Base-by-base conservation (phyloP, 352 stramenopile genomes). In the Globisporangium uncinulatum region DNA sequence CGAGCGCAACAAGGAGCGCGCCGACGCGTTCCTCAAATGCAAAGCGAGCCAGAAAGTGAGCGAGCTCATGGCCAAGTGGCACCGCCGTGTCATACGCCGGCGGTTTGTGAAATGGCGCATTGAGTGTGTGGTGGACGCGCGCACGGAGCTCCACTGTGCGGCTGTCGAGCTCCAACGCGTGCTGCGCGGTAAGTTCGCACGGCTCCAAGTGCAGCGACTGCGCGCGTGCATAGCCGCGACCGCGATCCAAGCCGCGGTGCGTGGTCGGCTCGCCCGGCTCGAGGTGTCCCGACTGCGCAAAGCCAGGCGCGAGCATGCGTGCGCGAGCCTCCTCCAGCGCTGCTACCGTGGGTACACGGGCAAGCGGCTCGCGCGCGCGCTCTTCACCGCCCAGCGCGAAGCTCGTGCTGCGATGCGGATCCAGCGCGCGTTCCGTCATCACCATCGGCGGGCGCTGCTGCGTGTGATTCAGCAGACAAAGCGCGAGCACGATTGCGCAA, bases 1-100 rank as follows among this genome's bases (percentile, higher is more conserved):
- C 61, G 73, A 89, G 52, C 72, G 74, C 53, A 92, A 92, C 66
- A 91, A 94, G 45, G 47, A 82, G 29, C 80, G 87, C 13, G 85
- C 85, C 0, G 83, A 89, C 49, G 66, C 78, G 62, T 94, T 92
- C 49, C 70, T 95, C 50, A 92, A 94, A 59, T 87, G 81, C 67
- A 95, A 95, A 45, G 85, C 70, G 24, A 79, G 70, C 34, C 74
- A 89, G 52, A 86, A 89, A 51, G 63, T 95, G 61, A 65, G 69
- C 8, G 69, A 65, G 34, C 77, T 95, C 66, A 80, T 95, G 65
- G 70, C 51, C 29, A 83, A 66, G 41, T 88, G 81, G 74, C 73
- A 69, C 50, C 76, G 74, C 24, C 85, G 79, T 32, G 70, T 73
- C 11, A 72, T 73, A 13, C 70, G 70, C 2, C 69, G 71, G 1